Conservation (phyloP, 495 filamentous ascomycete species). For the Aspergillus nidulans region DNA sequence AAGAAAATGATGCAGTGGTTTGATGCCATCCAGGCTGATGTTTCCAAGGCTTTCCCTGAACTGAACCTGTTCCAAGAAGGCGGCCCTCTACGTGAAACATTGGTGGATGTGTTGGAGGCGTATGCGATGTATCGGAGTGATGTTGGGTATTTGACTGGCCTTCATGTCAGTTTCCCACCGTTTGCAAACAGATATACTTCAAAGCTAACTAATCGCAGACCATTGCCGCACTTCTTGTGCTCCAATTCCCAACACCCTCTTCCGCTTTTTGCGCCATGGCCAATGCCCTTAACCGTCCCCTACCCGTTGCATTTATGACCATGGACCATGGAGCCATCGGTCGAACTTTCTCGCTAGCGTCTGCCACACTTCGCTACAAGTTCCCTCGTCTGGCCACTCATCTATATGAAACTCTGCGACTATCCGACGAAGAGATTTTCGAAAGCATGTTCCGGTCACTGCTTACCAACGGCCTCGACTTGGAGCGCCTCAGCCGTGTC, state of each 20-base stretch:
- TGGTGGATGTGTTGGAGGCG: constrained; percentile 79
- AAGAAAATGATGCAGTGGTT: constrained; percentile 57
- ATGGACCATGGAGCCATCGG: constrained; percentile 67
- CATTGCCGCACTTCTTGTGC: constrained; percentile 79
- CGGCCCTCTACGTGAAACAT: constrained; percentile 67
- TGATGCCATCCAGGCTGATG: constrained; percentile 65
- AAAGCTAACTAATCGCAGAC: constrained; percentile 42
- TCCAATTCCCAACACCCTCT: constrained; percentile 69
- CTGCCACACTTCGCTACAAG: constrained; percentile 68
- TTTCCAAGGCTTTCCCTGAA: constrained; percentile 68
- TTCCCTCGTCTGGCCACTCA: constrained; percentile 65
- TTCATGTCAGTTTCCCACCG: constrained; percentile 46
- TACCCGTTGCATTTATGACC: constrained; percentile 84
- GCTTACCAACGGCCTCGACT: constrained; percentile 52
- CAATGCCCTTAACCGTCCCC: constrained; percentile 82
- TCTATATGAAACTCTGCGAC: constrained; percentile 48
- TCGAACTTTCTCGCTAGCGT: constrained; percentile 66
- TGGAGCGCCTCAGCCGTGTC: constrained; percentile 73
- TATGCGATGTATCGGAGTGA: constrained; percentile 93
- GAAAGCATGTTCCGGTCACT: constrained; percentile 57
- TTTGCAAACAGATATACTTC: constrained; percentile 14
- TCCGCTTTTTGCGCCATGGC: constrained; percentile 79
- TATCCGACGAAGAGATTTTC: constrained; percentile 47
- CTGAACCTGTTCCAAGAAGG: constrained; percentile 77
- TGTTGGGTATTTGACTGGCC: constrained; percentile 84